A percentile compares a stretch with the other conserved stretches of the same genome.
These are phyloP conservation scores for Glebionis coronaria DNA, from an alignment of 129 eudicot genomes.

Conservation along the genomic window DNA sequence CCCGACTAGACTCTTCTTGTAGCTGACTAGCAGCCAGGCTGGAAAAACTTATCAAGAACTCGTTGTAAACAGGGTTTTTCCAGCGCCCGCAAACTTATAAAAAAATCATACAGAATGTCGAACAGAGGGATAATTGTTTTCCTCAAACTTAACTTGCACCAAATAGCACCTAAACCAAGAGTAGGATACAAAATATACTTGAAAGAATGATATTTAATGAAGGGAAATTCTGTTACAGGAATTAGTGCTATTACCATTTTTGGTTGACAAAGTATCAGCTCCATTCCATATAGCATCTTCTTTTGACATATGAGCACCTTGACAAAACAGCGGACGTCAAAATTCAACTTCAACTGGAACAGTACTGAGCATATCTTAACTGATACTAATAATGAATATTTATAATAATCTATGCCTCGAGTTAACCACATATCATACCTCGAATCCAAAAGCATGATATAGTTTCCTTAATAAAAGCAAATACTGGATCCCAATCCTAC, in stretches of 20 bases:
- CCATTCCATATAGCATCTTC: conserved; percentile 35
- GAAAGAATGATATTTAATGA: background rate
- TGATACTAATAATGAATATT: conserved; percentile 9
- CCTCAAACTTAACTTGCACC: background rate
- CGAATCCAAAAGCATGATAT: conserved; percentile 58
- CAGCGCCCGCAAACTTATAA: too few species aligned
- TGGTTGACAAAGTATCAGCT: conserved; percentile 20
- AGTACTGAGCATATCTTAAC: conserved; percentile 17
- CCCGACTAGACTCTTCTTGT: too few species aligned
- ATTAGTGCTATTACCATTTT: conserved; percentile 34
- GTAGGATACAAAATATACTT: background rate
- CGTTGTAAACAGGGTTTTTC: too few species aligned
- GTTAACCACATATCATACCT: conserved; percentile 24
- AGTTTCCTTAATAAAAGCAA: conserved; percentile 56
- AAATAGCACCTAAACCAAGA: background rate
- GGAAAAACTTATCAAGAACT: too few species aligned
- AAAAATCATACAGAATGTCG: background rate
- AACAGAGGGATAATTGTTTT: background rate
- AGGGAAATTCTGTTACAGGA: background rate
- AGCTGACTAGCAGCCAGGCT: too few species aligned
- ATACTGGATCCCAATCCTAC: conserved; percentile 79
- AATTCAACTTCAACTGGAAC: conserved; percentile 14
- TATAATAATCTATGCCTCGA: conserved; percentile 2
- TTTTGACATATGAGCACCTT: conserved; percentile 24
- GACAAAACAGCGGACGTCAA: conserved; percentile 12